These are phyloP conservation scores for Rhizopogon rudus DNA, from an alignment of 768 basidiomycete species.

Conservation along the genomic window DNA sequence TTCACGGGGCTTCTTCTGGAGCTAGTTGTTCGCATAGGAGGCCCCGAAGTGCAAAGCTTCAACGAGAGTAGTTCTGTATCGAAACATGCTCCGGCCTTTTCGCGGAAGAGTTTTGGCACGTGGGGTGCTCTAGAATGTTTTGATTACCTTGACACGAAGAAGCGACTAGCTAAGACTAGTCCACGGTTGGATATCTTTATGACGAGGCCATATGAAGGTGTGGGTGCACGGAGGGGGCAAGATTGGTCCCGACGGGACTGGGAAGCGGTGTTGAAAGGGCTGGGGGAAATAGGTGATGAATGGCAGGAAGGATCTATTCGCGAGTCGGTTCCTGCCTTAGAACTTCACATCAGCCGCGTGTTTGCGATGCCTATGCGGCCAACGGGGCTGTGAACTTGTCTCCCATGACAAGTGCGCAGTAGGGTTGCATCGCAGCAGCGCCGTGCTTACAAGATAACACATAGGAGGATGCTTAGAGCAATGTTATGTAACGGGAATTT, in stretches of 20 bases:
- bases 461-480: no score
- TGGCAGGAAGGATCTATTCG: slow-evolving; percentile 53
- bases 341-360: slow-evolving; percentile 41
- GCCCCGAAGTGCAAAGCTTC: slow-evolving; percentile 37
- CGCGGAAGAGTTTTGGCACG: slow-evolving; percentile 33
- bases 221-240: slow-evolving; percentile 60
- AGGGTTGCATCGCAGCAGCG: background rate
- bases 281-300: slow-evolving; percentile 42
- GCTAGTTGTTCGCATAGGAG: slow-evolving; percentile 52
- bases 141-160: slow-evolving; percentile 47
- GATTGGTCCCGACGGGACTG: slow-evolving; percentile 74
- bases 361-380: slow-evolving; percentile 45
- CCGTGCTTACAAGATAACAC: background rate
- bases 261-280: slow-evolving; percentile 43
- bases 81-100: slow-evolving; percentile 52
- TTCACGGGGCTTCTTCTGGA: slow-evolving; percentile 58
- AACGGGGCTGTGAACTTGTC: slow-evolving; percentile 24
- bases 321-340: slow-evolving; percentile 44
- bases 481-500: background rate
- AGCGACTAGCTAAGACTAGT: slow-evolving; percentile 25
- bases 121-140: slow-evolving; percentile 58
- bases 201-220: slow-evolving; percentile 38
- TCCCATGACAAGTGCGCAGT: background rate
- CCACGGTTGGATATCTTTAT: slow-evolving; percentile 53
- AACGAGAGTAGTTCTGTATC: slow-evolving; percentile 33